Evolutionary conservation across 1,284 basidiomycete species (phyloP), one percentile per base, ranked within the genome.

Genomic region (Retiboletus flavoniger): DNA sequence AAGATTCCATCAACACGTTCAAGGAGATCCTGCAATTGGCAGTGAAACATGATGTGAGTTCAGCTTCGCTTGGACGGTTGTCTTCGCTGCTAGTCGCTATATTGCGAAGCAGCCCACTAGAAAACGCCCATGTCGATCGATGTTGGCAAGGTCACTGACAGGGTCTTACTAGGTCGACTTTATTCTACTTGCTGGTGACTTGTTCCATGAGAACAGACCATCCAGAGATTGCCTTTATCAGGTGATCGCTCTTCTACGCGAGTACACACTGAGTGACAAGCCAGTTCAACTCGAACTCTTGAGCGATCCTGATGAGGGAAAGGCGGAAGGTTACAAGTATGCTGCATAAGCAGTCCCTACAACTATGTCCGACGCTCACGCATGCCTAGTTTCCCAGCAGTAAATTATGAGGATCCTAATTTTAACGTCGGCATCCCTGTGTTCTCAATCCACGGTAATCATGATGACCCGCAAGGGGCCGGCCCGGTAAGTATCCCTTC

Each of bases 371-470:
- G 16, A 26, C 13, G 21, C 38, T 56, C 44, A 59, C 32, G 42
- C 76, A 77, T 61, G 70, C 73, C 14, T 64, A 97, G 93, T 26
- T 99, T 98, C 67, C 96, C 97, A 3, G 91, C 93, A 1, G 78
- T 99, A 61, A 99, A 99, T 70, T 99, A 99, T 66, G 95, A 99
- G 74, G 97, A 99, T 67, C 85, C 88, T 0, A 98, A 99, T 69
- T 79, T 98, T 55, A 99, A 99, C 66, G 83, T 99, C 50, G 87
- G 85, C 19, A 93, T 97, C 28, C 97, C 97, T 3, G 90, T 98
- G 21, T 99, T 99, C 74, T 98, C 95, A 0, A 99, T 99, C 43
- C 96, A 99, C 66, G 97, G 96, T 40, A 99, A 99, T 68, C 97
- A 99, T 71, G 97, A 99, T 68, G 96, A 99, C 64, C 96, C 97